phyloP scores from a whole-genome alignment of 192 early-diverging fungal species.

The Coemansia sp. region DNA sequence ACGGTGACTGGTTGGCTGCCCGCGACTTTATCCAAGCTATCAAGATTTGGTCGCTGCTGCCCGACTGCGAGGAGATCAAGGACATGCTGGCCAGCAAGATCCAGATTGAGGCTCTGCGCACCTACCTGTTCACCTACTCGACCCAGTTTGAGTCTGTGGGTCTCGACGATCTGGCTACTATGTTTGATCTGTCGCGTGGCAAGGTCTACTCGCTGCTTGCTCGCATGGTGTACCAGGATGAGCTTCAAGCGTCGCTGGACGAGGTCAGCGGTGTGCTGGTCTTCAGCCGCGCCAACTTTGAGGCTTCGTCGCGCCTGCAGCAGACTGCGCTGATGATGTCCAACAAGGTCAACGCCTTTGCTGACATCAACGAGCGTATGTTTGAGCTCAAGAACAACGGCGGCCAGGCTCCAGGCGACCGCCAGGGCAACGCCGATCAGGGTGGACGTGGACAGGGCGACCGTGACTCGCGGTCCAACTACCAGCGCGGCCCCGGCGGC shows the following conservation, averaged over 20 bases:
- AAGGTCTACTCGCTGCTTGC: constrained; percentile 76
- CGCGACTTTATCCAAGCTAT: constrained; percentile 82
- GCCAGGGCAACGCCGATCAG: constrained; percentile 34
- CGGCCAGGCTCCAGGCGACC: constrained; percentile 42
- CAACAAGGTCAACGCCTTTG: constrained; percentile 82
- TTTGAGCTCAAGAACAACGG: constrained; percentile 70
- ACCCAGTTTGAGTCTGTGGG: constrained; percentile 88
- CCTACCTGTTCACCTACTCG: constrained; percentile 92
- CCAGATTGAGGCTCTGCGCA: constrained; percentile 94
- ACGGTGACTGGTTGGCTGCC: constrained; percentile 91
- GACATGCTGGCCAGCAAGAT: constrained; percentile 88
- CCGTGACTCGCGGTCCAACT: constrained; percentile 39
- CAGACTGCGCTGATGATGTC: constrained; percentile 81
- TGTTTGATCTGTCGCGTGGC: constrained; percentile 78
- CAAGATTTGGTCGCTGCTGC: constrained; percentile 95
- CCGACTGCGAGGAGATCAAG: constrained; percentile 77
- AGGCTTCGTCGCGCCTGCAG: constrained; percentile 71
- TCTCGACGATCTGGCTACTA: constrained; percentile 74
- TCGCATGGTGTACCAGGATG: constrained; percentile 93
- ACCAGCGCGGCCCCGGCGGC: constrained; percentile 40
- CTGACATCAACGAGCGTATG: constrained; percentile 89
- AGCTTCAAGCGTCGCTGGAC: constrained; percentile 86
- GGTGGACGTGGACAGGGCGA: constrained; percentile 36
- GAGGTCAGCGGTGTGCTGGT: constrained; percentile 78
- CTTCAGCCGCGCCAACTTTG: constrained; percentile 73